Base-by-base conservation (phyloP, 495 filamentous ascomycete genomes). In the Podospora pseudoanserina region DNA sequence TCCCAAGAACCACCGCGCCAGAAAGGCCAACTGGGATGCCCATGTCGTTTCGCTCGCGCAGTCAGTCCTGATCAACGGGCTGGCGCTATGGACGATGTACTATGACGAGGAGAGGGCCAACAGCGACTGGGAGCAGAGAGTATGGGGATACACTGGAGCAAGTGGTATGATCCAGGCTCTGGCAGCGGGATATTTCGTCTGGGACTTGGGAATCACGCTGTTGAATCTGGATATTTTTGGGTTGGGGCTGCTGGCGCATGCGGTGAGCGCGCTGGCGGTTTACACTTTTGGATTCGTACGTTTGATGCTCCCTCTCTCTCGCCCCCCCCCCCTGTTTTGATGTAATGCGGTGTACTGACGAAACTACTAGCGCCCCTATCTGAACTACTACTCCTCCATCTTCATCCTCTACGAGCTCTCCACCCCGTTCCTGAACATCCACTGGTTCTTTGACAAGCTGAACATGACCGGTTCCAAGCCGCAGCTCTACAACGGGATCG, bases 381-480 rank as follows among this genome's bases (percentile, higher is more conserved):
- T 97, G 70, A 97, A 97, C 81, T 97, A 88, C 83, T 98, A 97
- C 79, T 92, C 88, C 65, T 85, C 89, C 19, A 87, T 88, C 64
- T 98, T 99, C 82, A 92, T 99, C 74, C 92, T 99, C 73, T 99
- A 97, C 85, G 95, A 99, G 82, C 91, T 99, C 66, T 97, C 92
- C 65, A 90, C 88, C 72, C 93, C 93, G 16, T 94, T 96, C 82
- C 88, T 96, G 74, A 96, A 97, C 78, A 91, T 98, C 80, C 95
- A 99, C 85, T 99, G 95, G 95, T 98, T 99, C 86, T 94, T 91
- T 75, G 95, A 99, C 83, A 99, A 99, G 81, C 84, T 97, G 73
- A 88, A 91, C 77, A 90, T 97, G 86, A 99, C 96, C 26, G 95
- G 95, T 63, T 91, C 91, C 68, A 83, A 73, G 18, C 72, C 75